These are phyloP conservation scores for Martiniozyma asiatica DNA, from an alignment of 1,139 yeast genomes.

Conservation along the genomic window DNA sequence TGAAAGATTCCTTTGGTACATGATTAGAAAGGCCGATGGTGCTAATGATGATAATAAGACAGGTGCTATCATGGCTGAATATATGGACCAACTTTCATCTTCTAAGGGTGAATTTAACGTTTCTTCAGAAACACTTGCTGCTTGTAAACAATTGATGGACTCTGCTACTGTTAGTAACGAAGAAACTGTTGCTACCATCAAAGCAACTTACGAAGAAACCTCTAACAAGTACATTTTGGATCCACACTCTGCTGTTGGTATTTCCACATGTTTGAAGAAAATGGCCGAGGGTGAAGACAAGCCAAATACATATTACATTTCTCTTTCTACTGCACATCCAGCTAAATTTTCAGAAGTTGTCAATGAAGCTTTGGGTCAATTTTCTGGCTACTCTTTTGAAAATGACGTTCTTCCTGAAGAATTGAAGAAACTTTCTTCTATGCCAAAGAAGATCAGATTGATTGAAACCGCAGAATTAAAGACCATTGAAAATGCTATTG, in stretches of 20 bases:
- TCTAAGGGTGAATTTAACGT: conserved; percentile 61
- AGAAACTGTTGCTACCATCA: conserved; percentile 70
- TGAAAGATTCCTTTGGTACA: conserved; percentile 92
- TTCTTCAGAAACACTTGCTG: conserved; percentile 47
- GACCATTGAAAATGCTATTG: conserved; percentile 61
- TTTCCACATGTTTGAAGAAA: conserved; percentile 58
- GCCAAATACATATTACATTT: conserved; percentile 44
- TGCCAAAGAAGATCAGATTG: conserved; percentile 66
- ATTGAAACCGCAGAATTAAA: conserved; percentile 66
- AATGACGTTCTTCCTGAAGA: conserved; percentile 82
- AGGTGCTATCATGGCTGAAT: conserved; percentile 54
- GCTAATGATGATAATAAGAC: conserved; percentile 52
- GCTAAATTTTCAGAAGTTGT: conserved; percentile 97
- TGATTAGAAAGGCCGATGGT: conserved; percentile 60
- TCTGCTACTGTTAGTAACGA: conserved; percentile 73
- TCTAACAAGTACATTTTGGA: conserved; percentile 75
- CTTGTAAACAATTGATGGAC: conserved; percentile 58
- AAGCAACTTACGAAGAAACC: conserved; percentile 42
- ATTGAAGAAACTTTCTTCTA: conserved; percentile 54
- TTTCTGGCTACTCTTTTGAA: conserved; percentile 73
- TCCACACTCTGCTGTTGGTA: conserved; percentile 96
- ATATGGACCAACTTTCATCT: conserved; percentile 73
- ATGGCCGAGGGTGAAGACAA: conserved; percentile 36
- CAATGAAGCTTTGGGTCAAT: conserved; percentile 55
- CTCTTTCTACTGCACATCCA: conserved; percentile 95